Conservation (phyloP, 2,329 filamentous ascomycete species). For the Graphilbum ipis-grandicollis region DNA sequence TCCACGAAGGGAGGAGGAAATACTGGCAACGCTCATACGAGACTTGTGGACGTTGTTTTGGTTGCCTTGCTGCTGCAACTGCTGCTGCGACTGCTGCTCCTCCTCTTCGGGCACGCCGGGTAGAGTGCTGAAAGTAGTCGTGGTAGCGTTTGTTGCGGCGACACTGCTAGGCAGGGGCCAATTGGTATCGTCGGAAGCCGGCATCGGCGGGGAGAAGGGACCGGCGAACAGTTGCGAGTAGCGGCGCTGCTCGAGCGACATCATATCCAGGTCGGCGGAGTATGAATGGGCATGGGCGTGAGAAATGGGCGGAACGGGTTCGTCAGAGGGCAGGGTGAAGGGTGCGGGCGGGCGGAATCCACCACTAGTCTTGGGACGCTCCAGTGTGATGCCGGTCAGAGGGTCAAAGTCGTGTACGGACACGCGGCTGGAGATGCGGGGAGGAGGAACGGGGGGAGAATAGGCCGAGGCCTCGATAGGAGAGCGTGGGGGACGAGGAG, state of each 20-base stretch:
- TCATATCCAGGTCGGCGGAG: conserved; percentile 11
- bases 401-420: conserved; percentile 25
- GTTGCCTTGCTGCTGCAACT: no score
- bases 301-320: conserved; percentile 22
- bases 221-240: conserved; percentile 21
- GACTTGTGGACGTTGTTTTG: conserved; percentile 16
- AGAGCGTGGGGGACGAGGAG: conserved; percentile 33
- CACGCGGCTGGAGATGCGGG: conserved; percentile 36
- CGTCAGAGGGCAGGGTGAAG: not conserved
- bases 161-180: conserved; percentile 25
- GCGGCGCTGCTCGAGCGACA: conserved; percentile 10
- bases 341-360: conserved; percentile 20
- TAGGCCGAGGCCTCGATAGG: conserved; percentile 19
- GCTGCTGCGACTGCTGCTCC: conserved; percentile 38
- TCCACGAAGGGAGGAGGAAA: conserved; percentile 31
- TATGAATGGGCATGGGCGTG: conserved; percentile 15
- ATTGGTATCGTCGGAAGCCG: conserved; percentile 19
- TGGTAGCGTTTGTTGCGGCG: conserved; percentile 7
- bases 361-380: conserved; percentile 27
- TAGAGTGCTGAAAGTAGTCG: conserved; percentile 24
- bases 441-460: conserved; percentile 26
- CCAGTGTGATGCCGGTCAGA: conserved; percentile 16
- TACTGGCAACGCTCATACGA: conserved; percentile 28
- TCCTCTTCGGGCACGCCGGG: conserved; percentile 48
- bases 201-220: conserved; percentile 9